These are phyloP conservation scores for Prunus davidiana DNA, from an alignment of 306 rosid species.

Conservation along the genomic window DNA sequence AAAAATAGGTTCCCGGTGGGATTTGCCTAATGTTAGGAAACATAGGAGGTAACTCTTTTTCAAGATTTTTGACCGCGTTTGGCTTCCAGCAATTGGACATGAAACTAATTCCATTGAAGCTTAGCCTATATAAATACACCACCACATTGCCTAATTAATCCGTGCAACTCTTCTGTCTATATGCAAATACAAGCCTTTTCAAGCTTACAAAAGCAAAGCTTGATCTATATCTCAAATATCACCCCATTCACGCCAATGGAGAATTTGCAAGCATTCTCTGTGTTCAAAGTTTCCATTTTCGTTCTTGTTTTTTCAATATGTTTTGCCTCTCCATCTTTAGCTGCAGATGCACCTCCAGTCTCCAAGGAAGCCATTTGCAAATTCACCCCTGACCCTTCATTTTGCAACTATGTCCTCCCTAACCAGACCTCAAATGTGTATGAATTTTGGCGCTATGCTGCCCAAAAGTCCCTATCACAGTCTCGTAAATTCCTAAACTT, in stretches of 20 bases:
- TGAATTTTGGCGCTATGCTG: slow-evolving; percentile 41
- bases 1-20: not conserved
- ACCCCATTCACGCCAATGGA: not conserved
- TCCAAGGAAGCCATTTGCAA: slow-evolving; percentile 43
- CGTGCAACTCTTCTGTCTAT: not conserved
- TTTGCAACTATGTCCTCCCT: slow-evolving; percentile 61
- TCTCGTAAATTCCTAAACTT: slow-evolving; percentile 36
- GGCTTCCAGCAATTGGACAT: not conserved
- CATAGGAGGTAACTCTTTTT: not conserved
- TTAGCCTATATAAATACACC: not conserved
- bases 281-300: not conserved
- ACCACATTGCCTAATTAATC: not conserved
- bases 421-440: slow-evolving; percentile 47
- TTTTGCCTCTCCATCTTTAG: slow-evolving; percentile 13
- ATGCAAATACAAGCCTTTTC: not conserved
- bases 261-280: not conserved
- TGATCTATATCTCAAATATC: not conserved
- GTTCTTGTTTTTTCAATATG: not conserved
- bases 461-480: slow-evolving; percentile 47
- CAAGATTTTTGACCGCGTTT: not conserved
- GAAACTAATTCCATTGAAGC: not conserved
- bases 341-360: slow-evolving; percentile 21
- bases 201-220: not conserved
- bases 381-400: slow-evolving; percentile 55
- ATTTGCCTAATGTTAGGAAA: not conserved